A percentile compares a stretch with the other conserved stretches of the same genome.
Evolutionary conservation across 495 filamentous ascomycete genomes (phyloP).

Genomic region (Podospora sp.): DNA sequence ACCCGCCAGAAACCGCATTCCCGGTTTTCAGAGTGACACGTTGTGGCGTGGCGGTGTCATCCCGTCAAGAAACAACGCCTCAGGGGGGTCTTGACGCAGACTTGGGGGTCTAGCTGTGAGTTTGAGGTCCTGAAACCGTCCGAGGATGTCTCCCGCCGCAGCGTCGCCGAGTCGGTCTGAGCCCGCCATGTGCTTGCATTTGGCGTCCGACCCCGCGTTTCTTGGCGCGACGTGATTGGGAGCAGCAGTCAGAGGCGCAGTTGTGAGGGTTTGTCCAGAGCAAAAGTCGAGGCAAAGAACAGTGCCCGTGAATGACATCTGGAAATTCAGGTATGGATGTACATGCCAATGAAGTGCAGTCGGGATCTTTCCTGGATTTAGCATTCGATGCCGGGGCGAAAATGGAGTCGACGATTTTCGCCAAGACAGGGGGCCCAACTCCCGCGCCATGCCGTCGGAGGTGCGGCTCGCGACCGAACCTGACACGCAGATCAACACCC

Average conservation of each 20-base stretch:
- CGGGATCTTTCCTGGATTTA: too few species aligned
- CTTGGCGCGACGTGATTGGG: too few species aligned
- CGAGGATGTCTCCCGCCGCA: too few species aligned
- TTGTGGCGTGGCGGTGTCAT: background rate
- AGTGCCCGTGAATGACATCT: too few species aligned
- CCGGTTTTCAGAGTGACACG: background rate
- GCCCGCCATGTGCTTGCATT: background rate
- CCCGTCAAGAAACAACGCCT: too few species aligned
- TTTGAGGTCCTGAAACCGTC: too few species aligned
- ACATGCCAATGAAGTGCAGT: too few species aligned
- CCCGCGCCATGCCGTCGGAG: background rate
- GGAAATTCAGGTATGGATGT: too few species aligned
- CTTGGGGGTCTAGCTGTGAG: background rate
- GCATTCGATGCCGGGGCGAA: background rate
- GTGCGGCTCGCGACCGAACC: constrained; percentile 1
- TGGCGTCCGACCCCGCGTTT: background rate
- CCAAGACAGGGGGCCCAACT: background rate
- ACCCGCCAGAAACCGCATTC: background rate
- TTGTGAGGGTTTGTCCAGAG: too few species aligned
- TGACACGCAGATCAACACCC: background rate
- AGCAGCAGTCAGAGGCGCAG: too few species aligned
- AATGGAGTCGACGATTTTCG: background rate
- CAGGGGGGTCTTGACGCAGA: too few species aligned
- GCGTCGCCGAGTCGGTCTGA: background rate
- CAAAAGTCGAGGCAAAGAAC: too few species aligned